These are phyloP conservation scores for Friedmanniomyces simplex DNA, from an alignment of 495 filamentous ascomycete genomes.

Conservation along the genomic window DNA sequence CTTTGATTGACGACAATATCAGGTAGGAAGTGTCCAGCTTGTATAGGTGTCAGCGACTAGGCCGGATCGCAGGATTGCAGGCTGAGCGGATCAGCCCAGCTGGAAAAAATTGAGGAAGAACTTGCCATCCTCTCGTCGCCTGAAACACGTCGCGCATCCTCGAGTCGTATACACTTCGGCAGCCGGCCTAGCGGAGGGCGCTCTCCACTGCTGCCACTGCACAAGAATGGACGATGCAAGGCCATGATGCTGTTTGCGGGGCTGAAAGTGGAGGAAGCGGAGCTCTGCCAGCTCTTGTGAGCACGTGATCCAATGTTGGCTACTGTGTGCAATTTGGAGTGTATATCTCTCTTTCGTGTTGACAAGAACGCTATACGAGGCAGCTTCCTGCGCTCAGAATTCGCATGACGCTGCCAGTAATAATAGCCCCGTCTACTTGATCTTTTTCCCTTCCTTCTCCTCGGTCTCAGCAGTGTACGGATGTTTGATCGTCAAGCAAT, in stretches of 20 bases:
- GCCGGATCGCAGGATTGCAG: too few relatives aligned
- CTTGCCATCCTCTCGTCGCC: not conserved
- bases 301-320: not conserved
- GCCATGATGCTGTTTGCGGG: not conserved
- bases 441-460: conserved; percentile 9
- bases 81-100: not conserved
- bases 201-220: not conserved
- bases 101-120: not conserved
- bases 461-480: conserved; percentile 26
- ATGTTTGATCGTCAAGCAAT: conserved; percentile 95
- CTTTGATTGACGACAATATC: conserved; percentile 3
- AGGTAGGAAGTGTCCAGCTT: conserved; percentile 6
- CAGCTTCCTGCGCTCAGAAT: too few relatives aligned
- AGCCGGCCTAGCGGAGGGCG: not conserved
- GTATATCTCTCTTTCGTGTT: too few relatives aligned
- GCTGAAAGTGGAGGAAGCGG: not conserved
- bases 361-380: too few relatives aligned
- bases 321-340: not conserved
- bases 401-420: not conserved
- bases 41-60: not conserved
- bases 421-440: conserved; percentile 1
- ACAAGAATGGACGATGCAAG: not conserved
- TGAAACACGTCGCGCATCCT: not conserved
- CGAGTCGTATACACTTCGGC: not conserved
- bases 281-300: not conserved